Evolutionary conservation across 305 asterid species (phyloP), one percentile per base, ranked within the genome.

Genomic region (Ilex paraguariensis): DNA sequence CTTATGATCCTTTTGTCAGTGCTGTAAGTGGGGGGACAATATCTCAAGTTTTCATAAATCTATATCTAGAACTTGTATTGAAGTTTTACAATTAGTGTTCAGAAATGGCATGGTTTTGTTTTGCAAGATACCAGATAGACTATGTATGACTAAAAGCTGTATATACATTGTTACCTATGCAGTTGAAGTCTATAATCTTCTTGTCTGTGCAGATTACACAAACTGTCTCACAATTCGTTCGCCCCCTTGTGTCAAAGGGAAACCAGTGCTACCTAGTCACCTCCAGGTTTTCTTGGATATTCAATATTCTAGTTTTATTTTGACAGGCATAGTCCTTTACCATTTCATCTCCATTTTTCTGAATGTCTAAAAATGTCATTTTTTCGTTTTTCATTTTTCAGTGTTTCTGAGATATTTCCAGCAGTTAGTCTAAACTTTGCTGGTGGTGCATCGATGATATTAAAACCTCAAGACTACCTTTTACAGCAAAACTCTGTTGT

Each of bases 381-480:
- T n/a, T 52, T 21, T n/a, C 60, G 32, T 39, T 48, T 55, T 17
- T 64, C 53, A 60, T 14, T 49, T 48, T 52, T 51, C 73, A 88
- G 95, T 67, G 54, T 84, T 68, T 69, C 86, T 12, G 90, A 86
- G n/a, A 74, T 69, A 54, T 91, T 88, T 78, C 98, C 96, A 33
- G 52, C 62, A 17, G 93, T 88, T 68, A 80, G 79, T 74, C 74
- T 91, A 42, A 86, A 79, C 77, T 91, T 91, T 64, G 95, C 86
- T 14, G 95, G 95, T 70, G 95, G 91, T 69, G 95, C 93, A 32
- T 67, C 95, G 36, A 86, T 88, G 98, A 60, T 69, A 32, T 75
- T 88, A 58, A 74, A 79, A 78, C 95, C 96, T 57, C 82, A 75
- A 65, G 95, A 88, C 64, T 91, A 91, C 83, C 98, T 91, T 72